These are phyloP conservation scores for Prunus mongolica DNA, from an alignment of 306 rosid genomes.

Conservation along the genomic window DNA sequence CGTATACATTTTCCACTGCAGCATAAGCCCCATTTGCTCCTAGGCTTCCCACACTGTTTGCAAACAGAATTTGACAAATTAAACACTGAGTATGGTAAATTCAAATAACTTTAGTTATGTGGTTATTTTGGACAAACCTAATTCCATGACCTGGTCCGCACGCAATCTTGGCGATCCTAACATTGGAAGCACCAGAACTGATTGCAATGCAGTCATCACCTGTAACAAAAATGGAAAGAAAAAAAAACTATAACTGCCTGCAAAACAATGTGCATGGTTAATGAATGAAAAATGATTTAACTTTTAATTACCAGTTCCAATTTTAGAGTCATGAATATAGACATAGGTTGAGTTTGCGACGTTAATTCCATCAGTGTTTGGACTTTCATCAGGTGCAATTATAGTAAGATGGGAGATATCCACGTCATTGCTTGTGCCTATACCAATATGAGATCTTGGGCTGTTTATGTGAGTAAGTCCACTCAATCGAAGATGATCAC, in stretches of 20 bases:
- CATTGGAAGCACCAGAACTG: conserved; percentile 19
- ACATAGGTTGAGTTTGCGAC: background rate
- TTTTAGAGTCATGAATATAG: conserved; percentile 5
- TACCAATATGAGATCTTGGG: conserved; percentile 7
- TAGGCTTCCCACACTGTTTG: conserved; percentile 16
- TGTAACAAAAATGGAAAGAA: background rate
- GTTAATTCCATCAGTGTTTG: conserved; percentile 33
- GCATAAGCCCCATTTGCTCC: background rate
- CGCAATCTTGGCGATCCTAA: conserved; percentile 18
- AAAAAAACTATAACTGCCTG: background rate
- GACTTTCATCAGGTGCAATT: conserved; percentile 23
- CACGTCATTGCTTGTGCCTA: background rate
- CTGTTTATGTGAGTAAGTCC: conserved; percentile 11
- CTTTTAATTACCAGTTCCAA: conserved; percentile 25
- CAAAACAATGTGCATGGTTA: background rate
- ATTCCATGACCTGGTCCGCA: conserved; percentile 65
- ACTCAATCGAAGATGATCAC: background rate
- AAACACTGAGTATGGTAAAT: background rate
- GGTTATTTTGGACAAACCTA: conserved; percentile 29
- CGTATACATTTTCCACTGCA: background rate
- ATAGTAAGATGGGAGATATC: conserved; percentile 5
- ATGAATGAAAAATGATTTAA: background rate
- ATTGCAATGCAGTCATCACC: conserved; percentile 57
- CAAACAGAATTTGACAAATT: background rate
- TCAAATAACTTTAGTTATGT: background rate